Conservation (phyloP, 2,329 filamentous ascomycete genomes). For the Zasmidium cellare region DNA sequence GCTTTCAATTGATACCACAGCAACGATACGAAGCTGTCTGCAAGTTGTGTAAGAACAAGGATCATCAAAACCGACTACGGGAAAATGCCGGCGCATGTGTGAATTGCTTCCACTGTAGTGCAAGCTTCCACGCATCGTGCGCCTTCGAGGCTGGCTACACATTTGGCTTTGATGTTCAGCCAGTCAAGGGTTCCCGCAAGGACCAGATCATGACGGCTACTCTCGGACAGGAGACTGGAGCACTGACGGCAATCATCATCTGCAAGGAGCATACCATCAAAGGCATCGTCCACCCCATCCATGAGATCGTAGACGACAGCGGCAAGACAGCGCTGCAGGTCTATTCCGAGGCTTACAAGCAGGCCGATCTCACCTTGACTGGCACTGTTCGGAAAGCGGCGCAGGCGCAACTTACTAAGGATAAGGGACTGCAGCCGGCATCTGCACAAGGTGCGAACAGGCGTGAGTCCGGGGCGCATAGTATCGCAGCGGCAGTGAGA, state of each 20-base stretch:
- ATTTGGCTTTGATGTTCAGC: constrained; percentile 86
- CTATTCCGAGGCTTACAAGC: constrained; percentile 87
- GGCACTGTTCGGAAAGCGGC: constrained; percentile 93
- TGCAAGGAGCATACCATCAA: constrained; percentile 82
- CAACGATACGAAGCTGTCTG: constrained; percentile 75
- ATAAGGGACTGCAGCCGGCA: constrained; percentile 40
- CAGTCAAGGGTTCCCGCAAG: constrained; percentile 83
- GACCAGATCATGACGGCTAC: constrained; percentile 79
- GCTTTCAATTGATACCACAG: constrained; percentile 77
- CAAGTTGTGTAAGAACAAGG: constrained; percentile 74
- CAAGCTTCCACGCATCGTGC: constrained; percentile 81
- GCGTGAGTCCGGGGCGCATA: constrained; percentile 40
- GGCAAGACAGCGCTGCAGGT: constrained; percentile 80
- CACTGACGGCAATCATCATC: constrained; percentile 84
- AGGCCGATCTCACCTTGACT: constrained; percentile 85
- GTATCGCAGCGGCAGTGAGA: constrained; percentile 32
- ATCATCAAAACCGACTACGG: constrained; percentile 33
- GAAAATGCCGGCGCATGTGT: constrained; percentile 71
- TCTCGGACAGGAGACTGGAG: constrained; percentile 76
- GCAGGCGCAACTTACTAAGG: constrained; percentile 65
- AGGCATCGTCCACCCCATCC: constrained; percentile 72
- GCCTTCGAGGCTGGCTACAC: constrained; percentile 79
- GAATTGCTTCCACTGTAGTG: constrained; percentile 73
- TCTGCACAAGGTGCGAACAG: constrained; percentile 34
- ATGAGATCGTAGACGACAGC: constrained; percentile 70